Evolutionary conservation across 2,329 filamentous ascomycete species (phyloP), one percentile per base, ranked within the genome.

Genomic region (Alternaria novae-zelandiae): DNA sequence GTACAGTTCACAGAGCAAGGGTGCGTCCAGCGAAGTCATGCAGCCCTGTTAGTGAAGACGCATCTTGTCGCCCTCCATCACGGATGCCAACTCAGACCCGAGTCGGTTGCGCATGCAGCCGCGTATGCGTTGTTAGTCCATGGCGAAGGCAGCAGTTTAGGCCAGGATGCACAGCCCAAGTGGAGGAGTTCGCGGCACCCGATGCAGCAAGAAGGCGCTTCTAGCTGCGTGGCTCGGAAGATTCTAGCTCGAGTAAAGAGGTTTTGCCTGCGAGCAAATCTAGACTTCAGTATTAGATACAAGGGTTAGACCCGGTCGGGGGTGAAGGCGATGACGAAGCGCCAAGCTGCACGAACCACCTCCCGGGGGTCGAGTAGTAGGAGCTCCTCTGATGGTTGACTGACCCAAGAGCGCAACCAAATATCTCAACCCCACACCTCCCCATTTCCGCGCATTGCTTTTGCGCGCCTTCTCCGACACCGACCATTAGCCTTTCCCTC

Each of bases 21-120:
- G 73, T 67, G 61, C 54, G 59, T 36, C 26, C 56, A 62, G 54
- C 61, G 36, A 59, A 51, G 47, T 47, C 36, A 67, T 51, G 36
- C 54, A 64, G 59, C 62, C 59, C 53, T 61, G 66, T 71, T 68
- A 59, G 70, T 68, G 56, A 47, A 54, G 56, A 46, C 55, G 67
- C 68, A 65, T 41, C 66, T 58, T 32, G 30, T 61, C 58, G 50
- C 65, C 68, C 70, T 63, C 68, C 65, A 66, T 64, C 10, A 66
- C 63, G 21, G 49, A 51, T 73, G 70, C 67, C 73, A 76, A 59
- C 73, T 73, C 74, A 74, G 57, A 63, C 23, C 26, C 54, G 54
- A 61, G 49, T 56, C 59, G 67, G 69, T 72, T 74, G 69, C 67
- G 70, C 72, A 73, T 78, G 76, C 74, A 75, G 74, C 72, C 74